Evolutionary conservation across 2,329 filamentous ascomycete species (phyloP), one percentile per base, ranked within the genome.

Genomic region (Botrytis porri): DNA sequence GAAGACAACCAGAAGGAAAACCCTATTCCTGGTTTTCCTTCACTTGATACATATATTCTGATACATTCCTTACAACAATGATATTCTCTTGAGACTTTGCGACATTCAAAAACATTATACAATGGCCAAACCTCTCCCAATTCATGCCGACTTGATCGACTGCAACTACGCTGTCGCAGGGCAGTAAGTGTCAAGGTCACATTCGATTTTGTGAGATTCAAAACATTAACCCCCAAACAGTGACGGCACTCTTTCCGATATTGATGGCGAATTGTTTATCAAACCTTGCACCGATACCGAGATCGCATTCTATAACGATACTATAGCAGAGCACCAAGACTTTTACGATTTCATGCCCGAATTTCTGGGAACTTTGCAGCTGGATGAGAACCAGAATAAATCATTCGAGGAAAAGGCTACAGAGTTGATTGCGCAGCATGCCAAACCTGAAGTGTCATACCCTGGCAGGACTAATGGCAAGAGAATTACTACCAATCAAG

Each of bases 261-360:
- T 88, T 72, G 90, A 93, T 70, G 96, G 96, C 81, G 89, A 92
- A 76, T 86, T 98, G 48, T 93, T 99, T 81, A 93, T 98, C 81
- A 99, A 99, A 83, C 96, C 96, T 29, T 98, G 95, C 82, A 97
- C 93, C 0, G 84, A 89, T 75, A 87, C 90, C 76, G 96, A 99
- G 84, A 89, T 98, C 78, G 87, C 90, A 62, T 99, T 99, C 82
- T 99, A 99, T 85, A 89, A 97, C 81, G 90, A 84, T 39, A 80
- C 90, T 41, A 82, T 83, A 69, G 83, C 87, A 48, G 83, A 86
- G 35, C 92, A 97, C 80, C 88, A 90, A 43, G 89, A 91, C 2
- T 93, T 98, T 79, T 88, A 90, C 69, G 88, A 90, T 37, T 88
- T 95, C 78, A 95, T 98, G 86, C 95, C 96, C 63, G 87, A 89